Evolutionary conservation across 2,329 filamentous ascomycete species (phyloP).

Genomic region (Fusarium secorum): DNA sequence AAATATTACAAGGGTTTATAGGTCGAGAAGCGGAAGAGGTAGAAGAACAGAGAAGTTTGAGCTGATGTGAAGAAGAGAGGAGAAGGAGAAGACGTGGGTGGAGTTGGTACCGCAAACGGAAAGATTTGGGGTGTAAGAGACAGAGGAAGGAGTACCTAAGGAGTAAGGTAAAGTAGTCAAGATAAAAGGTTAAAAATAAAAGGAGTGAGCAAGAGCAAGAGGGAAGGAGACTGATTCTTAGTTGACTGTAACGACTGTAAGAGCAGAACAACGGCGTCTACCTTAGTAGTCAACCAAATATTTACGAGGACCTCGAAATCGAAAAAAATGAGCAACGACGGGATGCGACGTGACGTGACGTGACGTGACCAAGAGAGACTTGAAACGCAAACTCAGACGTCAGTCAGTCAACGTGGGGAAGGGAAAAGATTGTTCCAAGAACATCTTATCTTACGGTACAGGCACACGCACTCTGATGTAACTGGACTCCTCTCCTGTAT

Average conservation of each 20-base stretch:
- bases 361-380: conserved; percentile 1
- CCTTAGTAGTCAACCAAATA: not conserved
- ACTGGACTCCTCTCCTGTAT: not conserved
- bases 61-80: not conserved
- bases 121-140: conserved; percentile 14
- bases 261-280: not conserved
- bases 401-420: conserved; percentile 22
- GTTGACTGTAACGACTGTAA: not conserved
- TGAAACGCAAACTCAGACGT: conserved; percentile 4
- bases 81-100: not conserved
- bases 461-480: not conserved
- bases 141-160: conserved; percentile 1
- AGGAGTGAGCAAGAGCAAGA: not conserved
- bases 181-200: not conserved
- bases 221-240: conserved; percentile 16
- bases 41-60: not conserved
- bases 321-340: not conserved
- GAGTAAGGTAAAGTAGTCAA: not conserved
- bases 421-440: conserved; percentile 15
- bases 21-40: not conserved
- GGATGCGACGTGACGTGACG: not conserved
- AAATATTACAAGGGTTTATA: not conserved
- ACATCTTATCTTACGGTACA: not conserved
- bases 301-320: conserved; percentile 4
- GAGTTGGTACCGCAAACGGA: conserved; percentile 15